These are phyloP conservation scores for Chrysanthemum makinoi DNA, from an alignment of 129 eudicot species.

Conservation along the genomic window DNA sequence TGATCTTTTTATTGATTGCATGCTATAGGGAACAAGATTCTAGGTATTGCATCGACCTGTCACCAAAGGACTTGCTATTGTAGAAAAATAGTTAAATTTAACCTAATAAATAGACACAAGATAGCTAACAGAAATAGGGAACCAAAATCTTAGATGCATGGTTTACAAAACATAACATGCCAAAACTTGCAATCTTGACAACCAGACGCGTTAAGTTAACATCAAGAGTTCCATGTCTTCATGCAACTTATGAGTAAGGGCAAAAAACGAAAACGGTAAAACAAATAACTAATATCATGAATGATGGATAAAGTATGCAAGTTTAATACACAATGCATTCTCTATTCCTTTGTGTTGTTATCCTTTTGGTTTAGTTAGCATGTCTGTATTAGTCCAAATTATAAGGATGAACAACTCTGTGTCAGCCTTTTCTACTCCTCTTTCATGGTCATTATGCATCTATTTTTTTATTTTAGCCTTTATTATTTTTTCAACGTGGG, in stretches of 20 bases:
- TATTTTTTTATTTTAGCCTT: no score
- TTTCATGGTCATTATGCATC: no score
- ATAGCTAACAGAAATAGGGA: not conserved
- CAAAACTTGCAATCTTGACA: not conserved
- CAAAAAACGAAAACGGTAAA: not conserved
- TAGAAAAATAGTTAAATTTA: not conserved
- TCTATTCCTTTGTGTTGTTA: not conserved
- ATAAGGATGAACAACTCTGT: no score
- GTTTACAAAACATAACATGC: not conserved
- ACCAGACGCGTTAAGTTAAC: not conserved
- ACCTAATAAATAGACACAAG: not conserved
- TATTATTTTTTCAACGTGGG: no score
- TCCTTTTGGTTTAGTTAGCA: not conserved
- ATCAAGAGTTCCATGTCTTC: not conserved
- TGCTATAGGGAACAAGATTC: slow-evolving; percentile 18
- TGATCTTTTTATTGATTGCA: not conserved
- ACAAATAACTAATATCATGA: not conserved
- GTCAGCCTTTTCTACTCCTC: no score
- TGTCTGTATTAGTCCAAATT: not conserved
- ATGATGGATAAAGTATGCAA: not conserved
- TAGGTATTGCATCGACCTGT: slow-evolving; percentile 1
- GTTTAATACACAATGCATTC: not conserved
- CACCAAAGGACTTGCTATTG: slow-evolving; percentile 4
- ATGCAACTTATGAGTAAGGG: not conserved
- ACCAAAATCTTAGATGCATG: slow-evolving; percentile 5